Conservation (phyloP, 2,329 filamentous ascomycete genomes). For the Thielaviopsis populi region DNA sequence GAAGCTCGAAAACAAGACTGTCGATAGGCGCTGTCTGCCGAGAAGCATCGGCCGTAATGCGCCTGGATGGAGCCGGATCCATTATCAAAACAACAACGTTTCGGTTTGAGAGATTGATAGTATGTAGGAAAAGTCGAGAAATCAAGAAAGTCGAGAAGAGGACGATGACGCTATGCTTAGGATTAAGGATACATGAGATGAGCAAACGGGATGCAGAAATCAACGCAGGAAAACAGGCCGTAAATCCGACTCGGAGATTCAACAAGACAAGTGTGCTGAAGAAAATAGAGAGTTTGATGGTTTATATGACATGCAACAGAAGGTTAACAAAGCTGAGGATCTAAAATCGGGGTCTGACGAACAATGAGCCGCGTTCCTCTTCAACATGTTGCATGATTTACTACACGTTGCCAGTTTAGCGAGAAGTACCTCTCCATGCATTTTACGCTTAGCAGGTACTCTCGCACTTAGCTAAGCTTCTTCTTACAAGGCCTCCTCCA, state of each 20-base stretch:
- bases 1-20: constrained; percentile 36
- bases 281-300: background rate
- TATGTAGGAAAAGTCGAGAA: background rate
- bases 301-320: background rate
- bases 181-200: background rate
- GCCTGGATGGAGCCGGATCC: constrained; percentile 15
- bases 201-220: background rate
- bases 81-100: background rate
- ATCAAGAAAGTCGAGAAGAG: background rate
- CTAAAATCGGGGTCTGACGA: background rate
- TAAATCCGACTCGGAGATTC: background rate
- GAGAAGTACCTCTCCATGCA: background rate
- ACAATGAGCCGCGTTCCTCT: background rate
- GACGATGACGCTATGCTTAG: background rate
- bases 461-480: background rate
- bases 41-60: constrained; percentile 21
- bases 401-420: constrained; percentile 2
- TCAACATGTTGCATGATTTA: background rate
- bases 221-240: background rate
- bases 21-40: constrained; percentile 20
- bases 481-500: background rate
- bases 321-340: background rate
- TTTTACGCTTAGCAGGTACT: background rate
- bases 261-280: background rate
- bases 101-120: background rate